These are phyloP conservation scores for Microbotryum scabiosae DNA, from an alignment of 1,284 basidiomycete species.

Conservation along the genomic window DNA sequence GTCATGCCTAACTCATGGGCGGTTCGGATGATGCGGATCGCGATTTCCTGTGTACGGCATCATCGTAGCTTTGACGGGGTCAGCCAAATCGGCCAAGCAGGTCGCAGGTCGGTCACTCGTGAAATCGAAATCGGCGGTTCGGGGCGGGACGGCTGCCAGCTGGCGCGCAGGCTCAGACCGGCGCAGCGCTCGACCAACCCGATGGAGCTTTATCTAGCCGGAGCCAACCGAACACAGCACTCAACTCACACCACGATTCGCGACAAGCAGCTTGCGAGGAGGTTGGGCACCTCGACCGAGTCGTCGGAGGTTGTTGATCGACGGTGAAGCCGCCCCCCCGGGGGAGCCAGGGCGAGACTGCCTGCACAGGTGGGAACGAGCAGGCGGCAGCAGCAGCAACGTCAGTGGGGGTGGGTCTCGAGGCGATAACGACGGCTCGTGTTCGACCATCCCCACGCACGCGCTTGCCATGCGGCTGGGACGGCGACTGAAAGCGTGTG, in stretches of 20 bases:
- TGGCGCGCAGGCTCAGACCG: not conserved
- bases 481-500: too few relatives aligned
- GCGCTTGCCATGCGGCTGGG: too few relatives aligned
- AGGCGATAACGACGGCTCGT: too few relatives aligned
- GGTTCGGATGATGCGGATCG: constrained; percentile 96
- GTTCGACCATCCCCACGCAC: too few relatives aligned
- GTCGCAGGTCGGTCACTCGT: too few relatives aligned
- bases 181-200: not conserved
- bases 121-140: not conserved
- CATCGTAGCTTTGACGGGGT: constrained; percentile 5
- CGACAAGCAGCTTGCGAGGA: constrained; percentile 49
- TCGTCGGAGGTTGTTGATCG: constrained; percentile 15
- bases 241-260: constrained; percentile 77
- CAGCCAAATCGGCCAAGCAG: not conserved
- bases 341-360: constrained; percentile 6
- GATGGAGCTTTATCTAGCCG: not conserved
- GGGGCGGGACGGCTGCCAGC: not conserved
- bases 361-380: not conserved
- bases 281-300: constrained; percentile 11
- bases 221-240: not conserved
- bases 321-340: constrained; percentile 6
- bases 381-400: too few relatives aligned
- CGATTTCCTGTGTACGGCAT: constrained; percentile 69
- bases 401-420: too few relatives aligned
- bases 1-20: constrained; percentile 99